These are phyloP conservation scores for Xerocomus brunneocitrinus DNA, from an alignment of 768 basidiomycete species.

Conservation along the genomic window DNA sequence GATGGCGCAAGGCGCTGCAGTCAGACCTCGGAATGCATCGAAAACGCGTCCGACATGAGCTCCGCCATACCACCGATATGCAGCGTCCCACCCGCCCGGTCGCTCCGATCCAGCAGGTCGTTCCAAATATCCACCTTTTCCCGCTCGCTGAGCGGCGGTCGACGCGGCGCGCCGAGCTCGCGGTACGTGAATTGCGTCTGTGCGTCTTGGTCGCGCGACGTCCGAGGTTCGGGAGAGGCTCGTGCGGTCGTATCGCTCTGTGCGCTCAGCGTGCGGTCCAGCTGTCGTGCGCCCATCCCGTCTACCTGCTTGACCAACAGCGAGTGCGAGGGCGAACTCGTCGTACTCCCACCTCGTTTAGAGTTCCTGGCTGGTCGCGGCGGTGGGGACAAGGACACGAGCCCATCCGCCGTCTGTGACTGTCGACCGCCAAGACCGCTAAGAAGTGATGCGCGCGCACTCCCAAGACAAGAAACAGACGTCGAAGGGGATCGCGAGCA, in stretches of 20 bases:
- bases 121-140: conserved; percentile 75
- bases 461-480: conserved; percentile 15
- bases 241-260: conserved; percentile 32
- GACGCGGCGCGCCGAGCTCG: conserved; percentile 36
- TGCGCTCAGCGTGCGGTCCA: conserved; percentile 23
- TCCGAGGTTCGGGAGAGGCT: conserved; percentile 3
- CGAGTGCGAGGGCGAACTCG: conserved; percentile 7
- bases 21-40: conserved; percentile 22
- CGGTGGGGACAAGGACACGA: conserved; percentile 26
- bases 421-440: neutral
- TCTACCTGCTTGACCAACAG: conserved; percentile 4
- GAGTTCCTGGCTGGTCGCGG: conserved; percentile 17
- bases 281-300: conserved; percentile 3
- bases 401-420: conserved; percentile 18
- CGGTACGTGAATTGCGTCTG: conserved; percentile 45
- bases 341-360: conserved; percentile 12
- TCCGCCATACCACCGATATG: conserved; percentile 40
- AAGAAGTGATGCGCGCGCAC: conserved; percentile 31
- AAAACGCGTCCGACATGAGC: conserved; percentile 45
- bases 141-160: conserved; percentile 49
- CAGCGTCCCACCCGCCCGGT: conserved; percentile 67
- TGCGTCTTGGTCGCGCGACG: conserved; percentile 7
- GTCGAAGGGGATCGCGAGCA: conserved; percentile 46
- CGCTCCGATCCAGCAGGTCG: conserved; percentile 61
- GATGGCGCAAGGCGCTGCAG: neutral